A percentile compares a stretch with the other conserved stretches of the same genome.
These are phyloP conservation scores for Lepidium didymum DNA, from an alignment of 345 rosid genomes.

Conservation along the genomic window DNA sequence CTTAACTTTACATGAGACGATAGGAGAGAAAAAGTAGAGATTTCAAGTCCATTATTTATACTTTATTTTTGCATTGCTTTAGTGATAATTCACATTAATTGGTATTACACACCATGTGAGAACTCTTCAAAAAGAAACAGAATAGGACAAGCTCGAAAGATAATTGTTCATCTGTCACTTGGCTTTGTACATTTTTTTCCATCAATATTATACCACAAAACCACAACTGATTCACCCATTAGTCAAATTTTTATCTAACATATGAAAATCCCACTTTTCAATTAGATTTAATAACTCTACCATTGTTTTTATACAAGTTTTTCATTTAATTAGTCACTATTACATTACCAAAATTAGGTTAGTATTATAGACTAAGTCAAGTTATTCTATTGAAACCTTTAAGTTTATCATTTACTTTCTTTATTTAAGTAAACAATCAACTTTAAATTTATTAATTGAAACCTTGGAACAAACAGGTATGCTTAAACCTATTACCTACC, in stretches of 20 bases:
- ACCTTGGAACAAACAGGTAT: background rate
- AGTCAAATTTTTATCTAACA: no score
- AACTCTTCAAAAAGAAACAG: slow-evolving; percentile 18
- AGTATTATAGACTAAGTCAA: slow-evolving; percentile 11
- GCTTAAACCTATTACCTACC: slow-evolving; percentile 12
- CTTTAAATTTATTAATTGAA: background rate
- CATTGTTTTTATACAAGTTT: background rate
- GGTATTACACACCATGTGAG: slow-evolving; percentile 31
- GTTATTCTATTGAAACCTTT: no score
- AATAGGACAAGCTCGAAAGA: slow-evolving; percentile 45
- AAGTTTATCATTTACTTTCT: no score
- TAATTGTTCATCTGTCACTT: slow-evolving; percentile 32
- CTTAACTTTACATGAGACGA: slow-evolving; percentile 22
- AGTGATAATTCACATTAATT: slow-evolving; percentile 25
- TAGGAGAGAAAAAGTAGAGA: slow-evolving; percentile 17
- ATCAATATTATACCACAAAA: no score
- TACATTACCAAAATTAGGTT: background rate
- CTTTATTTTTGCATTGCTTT: slow-evolving; percentile 4
- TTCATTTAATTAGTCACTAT: background rate
- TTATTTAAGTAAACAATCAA: background rate
- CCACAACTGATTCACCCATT: no score
- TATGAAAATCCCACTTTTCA: slow-evolving; percentile 26
- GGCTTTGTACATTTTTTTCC: no score
- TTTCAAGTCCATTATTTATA: slow-evolving; percentile 17
- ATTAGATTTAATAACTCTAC: slow-evolving; percentile 7